Evolutionary conservation across 208 protist species (phyloP).

Genomic region (Phytomonas francai): DNA sequence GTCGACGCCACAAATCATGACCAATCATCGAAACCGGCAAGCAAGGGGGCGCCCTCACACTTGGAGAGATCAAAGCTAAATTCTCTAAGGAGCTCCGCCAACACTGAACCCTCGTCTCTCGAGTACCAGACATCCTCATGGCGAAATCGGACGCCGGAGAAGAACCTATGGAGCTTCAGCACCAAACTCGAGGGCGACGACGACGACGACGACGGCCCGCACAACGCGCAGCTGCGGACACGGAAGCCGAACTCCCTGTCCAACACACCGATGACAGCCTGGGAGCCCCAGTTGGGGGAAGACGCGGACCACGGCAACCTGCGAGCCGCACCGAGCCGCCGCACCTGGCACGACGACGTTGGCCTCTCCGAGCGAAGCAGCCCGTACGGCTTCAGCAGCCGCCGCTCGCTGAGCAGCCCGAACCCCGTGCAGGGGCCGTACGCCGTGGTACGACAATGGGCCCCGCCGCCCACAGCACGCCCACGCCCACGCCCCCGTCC

Average conservation of each 20-base stretch:
- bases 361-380: slow-evolving; percentile 2
- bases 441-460: not conserved
- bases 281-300: not conserved
- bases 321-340: not conserved
- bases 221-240: slow-evolving; percentile 45
- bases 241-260: slow-evolving; percentile 24
- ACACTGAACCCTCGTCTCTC: too few relatives aligned
- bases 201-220: slow-evolving; percentile 15
- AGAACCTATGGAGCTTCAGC: not conserved
- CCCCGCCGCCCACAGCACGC: not conserved
- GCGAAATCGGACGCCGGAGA: slow-evolving; percentile 12
- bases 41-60: too few relatives aligned
- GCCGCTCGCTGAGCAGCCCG: slow-evolving; percentile 14
- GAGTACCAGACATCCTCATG: too few relatives aligned
- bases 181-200: not conserved
- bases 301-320: slow-evolving; percentile 6
- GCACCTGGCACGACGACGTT: slow-evolving; percentile 2
- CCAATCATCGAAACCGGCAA: too few relatives aligned
- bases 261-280: not conserved
- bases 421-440: slow-evolving; percentile 5
- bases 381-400: not conserved
- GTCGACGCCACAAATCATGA: too few relatives aligned
- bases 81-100: too few relatives aligned
- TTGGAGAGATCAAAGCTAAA: too few relatives aligned
- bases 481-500: not conserved